Evolutionary conservation across 305 asterid species (phyloP).

Genomic region (Ilex paraguariensis): DNA sequence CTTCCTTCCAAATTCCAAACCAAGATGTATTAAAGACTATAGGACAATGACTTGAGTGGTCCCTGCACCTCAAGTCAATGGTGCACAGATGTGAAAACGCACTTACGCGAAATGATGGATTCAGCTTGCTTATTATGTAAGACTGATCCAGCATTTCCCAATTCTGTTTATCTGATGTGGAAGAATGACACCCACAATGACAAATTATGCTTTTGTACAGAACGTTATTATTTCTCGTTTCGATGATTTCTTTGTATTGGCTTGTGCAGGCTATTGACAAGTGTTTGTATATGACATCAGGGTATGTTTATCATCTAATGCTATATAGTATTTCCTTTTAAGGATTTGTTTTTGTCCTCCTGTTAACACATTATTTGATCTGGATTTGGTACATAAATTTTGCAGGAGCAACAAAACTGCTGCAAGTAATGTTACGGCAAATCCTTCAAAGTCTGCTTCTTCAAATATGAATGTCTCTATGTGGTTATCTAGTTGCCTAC

Average conservation of each 20-base stretch:
- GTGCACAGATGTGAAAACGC: too few relatives aligned
- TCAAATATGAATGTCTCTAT: slow-evolving; percentile 12
- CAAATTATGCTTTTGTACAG: too few relatives aligned
- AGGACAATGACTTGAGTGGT: too few relatives aligned
- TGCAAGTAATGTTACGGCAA: slow-evolving; percentile 41
- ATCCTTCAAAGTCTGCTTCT: slow-evolving; percentile 44
- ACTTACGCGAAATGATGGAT: too few relatives aligned
- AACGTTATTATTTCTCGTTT: too few relatives aligned
- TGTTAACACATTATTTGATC: neutral
- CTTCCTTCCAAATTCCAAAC: too few relatives aligned
- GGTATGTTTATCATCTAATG: slow-evolving; percentile 39
- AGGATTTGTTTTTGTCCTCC: neutral
- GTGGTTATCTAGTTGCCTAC: slow-evolving; percentile 25
- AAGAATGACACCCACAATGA: too few relatives aligned
- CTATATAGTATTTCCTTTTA: neutral
- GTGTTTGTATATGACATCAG: slow-evolving; percentile 63
- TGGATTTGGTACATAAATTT: slow-evolving; percentile 8
- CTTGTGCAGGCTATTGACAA: slow-evolving; percentile 79
- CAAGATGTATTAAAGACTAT: too few relatives aligned
- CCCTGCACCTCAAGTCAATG: too few relatives aligned
- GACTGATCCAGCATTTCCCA: too few relatives aligned
- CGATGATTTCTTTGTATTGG: neutral
- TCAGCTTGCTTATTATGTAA: too few relatives aligned
- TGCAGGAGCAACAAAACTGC: slow-evolving; percentile 59
- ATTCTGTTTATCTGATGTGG: too few relatives aligned